Evolutionary conservation across 1,284 basidiomycete genomes (phyloP), one percentile per base, ranked within the genome.

Genomic region (Marasmius oreades): DNA sequence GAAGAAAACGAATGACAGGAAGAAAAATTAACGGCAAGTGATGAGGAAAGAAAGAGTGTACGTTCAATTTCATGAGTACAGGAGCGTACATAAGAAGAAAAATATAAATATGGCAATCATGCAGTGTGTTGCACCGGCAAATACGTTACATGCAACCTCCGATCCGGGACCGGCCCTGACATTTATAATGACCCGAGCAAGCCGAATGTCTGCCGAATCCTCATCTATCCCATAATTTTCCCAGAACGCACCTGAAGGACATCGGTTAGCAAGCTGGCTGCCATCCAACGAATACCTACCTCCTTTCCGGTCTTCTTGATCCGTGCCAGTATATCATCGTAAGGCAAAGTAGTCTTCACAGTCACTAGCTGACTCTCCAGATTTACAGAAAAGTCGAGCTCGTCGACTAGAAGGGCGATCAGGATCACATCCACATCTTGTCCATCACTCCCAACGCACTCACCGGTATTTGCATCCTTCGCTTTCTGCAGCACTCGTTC

Each of bases 271-370:
- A n/a, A n/a, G n/a, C n/a, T n/a, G n/a, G 5, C 16, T 12, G 22
- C 18, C 23, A 14, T n/a, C 20, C 52, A 7, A 11, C 5, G 7
- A n/a, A 18, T 28, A 55, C 58, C 22, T 56, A 85, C 85, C 79
- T 86, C 82, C 73, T 94, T 94, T 61, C 92, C 92, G 2, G 92
- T 94, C 82, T 93, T 94, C 78, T 85, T 83, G 69, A 94, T 92
- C 77, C 80, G 90, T 51, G 75, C 84, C 37, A 86, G 70, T 45
- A 93, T 76, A 3, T 79, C 77, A 0, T 92, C 88, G 67, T 89
- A 92, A 10, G 78, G 66, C 10, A 82, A 77, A 3, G 75, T 74
- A 14, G 84, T 85, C 23, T 71, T 84, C 48, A 94, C 91, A 45
- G 82, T 61, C 50, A 93, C 92, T 64, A 81, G 79, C 70, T 94